These are phyloP conservation scores for Dendrobium nobile DNA, from an alignment of 106 monocot genomes.

Conservation along the genomic window DNA sequence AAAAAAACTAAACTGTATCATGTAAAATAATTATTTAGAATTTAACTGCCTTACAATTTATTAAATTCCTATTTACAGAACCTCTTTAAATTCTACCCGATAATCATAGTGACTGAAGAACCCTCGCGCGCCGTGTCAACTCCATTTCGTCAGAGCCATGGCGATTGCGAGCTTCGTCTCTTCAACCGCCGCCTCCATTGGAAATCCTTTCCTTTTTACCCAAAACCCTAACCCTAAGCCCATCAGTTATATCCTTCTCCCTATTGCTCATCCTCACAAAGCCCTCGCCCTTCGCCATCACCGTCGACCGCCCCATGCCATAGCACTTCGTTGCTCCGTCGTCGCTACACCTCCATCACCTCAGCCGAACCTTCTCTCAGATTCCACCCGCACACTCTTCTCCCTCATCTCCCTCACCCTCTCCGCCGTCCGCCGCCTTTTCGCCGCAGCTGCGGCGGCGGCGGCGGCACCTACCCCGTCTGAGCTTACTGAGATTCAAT, in stretches of 20 bases:
- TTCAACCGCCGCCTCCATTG: neutral
- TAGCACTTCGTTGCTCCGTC: neutral
- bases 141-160: neutral
- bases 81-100: too few relatives aligned
- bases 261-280: too few relatives aligned
- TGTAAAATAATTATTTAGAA: too few relatives aligned
- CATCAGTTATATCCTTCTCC: neutral
- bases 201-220: neutral
- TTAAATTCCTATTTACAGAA: too few relatives aligned
- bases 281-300: neutral
- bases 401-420: slow-evolving; percentile 23
- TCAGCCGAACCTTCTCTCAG: neutral
- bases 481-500: neutral
- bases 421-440: slow-evolving; percentile 4
- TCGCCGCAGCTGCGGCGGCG: slow-evolving; percentile 7
- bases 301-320: neutral
- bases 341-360: slow-evolving; percentile 7
- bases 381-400: slow-evolving; percentile 19
- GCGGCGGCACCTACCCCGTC: slow-evolving; percentile 1
- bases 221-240: slow-evolving; percentile 9
- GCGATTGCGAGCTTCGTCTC: neutral
- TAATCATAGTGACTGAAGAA: too few relatives aligned
- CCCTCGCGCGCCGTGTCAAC: too few relatives aligned
- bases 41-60: too few relatives aligned
- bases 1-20: too few relatives aligned